These are phyloP conservation scores for Tuber umbilicatum DNA, from an alignment of 495 filamentous ascomycete genomes.

Conservation along the genomic window DNA sequence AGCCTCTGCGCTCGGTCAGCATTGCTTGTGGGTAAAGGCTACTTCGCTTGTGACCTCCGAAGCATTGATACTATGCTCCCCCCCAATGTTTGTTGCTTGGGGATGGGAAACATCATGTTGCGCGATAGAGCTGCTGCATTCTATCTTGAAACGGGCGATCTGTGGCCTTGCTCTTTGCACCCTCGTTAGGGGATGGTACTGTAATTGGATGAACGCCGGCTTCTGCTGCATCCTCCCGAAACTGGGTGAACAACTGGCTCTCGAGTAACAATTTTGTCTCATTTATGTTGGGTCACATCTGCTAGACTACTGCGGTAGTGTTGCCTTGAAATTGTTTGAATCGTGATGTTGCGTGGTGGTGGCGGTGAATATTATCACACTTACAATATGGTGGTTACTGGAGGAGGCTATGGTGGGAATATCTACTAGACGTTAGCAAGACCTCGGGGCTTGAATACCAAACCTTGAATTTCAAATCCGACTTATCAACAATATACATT, in stretches of 20 bases:
- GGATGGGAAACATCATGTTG: neutral
- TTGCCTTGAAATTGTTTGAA: neutral
- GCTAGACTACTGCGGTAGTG: neutral
- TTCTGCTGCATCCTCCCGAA: neutral
- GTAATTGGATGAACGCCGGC: neutral
- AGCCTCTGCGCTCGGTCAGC: neutral
- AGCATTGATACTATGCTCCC: neutral
- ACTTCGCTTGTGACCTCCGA: neutral
- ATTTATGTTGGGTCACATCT: neutral
- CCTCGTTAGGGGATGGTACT: too few species aligned
- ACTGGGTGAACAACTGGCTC: neutral
- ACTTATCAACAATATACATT: neutral
- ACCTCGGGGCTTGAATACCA: neutral
- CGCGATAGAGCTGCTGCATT: neutral
- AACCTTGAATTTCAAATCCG: neutral
- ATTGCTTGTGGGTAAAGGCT: neutral
- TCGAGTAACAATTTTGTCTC: neutral
- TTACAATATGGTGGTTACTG: neutral
- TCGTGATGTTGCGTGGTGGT: neutral
- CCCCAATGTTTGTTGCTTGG: neutral
- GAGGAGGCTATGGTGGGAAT: neutral
- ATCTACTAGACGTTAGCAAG: neutral
- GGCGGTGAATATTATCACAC: neutral
- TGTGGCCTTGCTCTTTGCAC: too few species aligned
- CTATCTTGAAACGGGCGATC: neutral